These are phyloP conservation scores for Oryza coarctata DNA, from an alignment of 176 grass and related monocot species.

Conservation along the genomic window DNA sequence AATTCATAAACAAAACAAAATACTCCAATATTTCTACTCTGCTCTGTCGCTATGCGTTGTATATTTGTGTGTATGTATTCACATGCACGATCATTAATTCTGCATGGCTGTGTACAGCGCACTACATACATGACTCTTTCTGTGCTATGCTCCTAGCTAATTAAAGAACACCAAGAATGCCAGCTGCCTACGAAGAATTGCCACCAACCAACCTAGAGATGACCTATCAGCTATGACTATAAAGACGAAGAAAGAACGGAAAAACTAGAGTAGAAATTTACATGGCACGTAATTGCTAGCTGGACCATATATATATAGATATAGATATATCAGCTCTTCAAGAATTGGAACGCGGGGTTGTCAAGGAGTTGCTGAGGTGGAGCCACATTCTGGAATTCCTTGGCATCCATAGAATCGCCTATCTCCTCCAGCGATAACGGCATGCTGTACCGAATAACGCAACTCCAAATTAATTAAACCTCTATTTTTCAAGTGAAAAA, in stretches of 20 bases:
- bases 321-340: slow-evolving; percentile 58
- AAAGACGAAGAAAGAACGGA: too few species aligned
- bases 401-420: slow-evolving; percentile 65
- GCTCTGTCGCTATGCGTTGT: too few species aligned
- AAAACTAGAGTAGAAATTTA: neutral
- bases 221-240: too few species aligned
- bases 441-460: slow-evolving; percentile 45
- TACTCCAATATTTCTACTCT: too few species aligned
- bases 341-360: slow-evolving; percentile 68
- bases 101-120: too few species aligned
- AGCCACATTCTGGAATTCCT: slow-evolving; percentile 64
- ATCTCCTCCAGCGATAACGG: slow-evolving; percentile 72
- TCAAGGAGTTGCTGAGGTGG: slow-evolving; percentile 67
- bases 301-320: neutral
- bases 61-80: too few species aligned
- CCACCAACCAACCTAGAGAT: neutral
- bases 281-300: neutral
- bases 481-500: neutral
- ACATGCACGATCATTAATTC: too few species aligned
- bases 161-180: neutral
- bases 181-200: neutral
- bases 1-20: too few species aligned
- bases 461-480: neutral
- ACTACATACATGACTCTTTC: neutral
- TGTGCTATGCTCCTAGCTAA: neutral